These are phyloP conservation scores for Ophiosphaerella korrae DNA, from an alignment of 2,329 filamentous ascomycete species.

Conservation along the genomic window DNA sequence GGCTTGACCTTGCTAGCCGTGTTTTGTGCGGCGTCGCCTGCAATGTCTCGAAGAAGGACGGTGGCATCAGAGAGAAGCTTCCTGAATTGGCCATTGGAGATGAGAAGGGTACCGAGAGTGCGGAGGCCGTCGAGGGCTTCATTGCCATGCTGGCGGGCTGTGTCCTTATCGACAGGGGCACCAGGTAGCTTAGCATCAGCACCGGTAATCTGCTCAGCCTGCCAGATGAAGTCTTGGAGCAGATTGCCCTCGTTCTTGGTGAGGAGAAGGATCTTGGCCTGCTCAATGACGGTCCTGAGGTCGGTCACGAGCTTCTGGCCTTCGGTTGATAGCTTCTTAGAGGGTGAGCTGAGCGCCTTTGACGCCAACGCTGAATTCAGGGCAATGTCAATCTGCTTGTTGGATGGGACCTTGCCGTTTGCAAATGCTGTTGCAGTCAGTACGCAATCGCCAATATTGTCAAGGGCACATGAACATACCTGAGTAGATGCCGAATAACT, in stretches of 20 bases:
- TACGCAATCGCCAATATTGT: too few relatives aligned
- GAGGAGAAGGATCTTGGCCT: conserved; percentile 83
- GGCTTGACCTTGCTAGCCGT: conserved; percentile 78
- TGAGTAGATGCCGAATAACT: conserved; percentile 86
- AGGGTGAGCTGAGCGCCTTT: conserved; percentile 70
- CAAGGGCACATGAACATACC: conserved; percentile 50
- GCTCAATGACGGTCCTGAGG: conserved; percentile 76
- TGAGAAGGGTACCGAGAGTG: conserved; percentile 84
- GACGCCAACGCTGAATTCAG: conserved; percentile 85
- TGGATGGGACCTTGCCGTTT: conserved; percentile 89
- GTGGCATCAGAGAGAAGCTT: conserved; percentile 83
- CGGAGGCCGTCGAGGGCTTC: conserved; percentile 83
- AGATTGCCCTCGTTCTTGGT: conserved; percentile 96
- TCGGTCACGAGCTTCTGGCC: conserved; percentile 80
- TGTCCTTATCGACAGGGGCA: conserved; percentile 74
- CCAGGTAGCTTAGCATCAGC: conserved; percentile 66
- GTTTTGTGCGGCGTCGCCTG: conserved; percentile 83
- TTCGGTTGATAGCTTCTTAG: conserved; percentile 78
- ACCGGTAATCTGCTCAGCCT: conserved; percentile 76
- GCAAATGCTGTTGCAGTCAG: conserved; percentile 67
- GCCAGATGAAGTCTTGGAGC: conserved; percentile 96
- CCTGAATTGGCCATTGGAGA: conserved; percentile 95
- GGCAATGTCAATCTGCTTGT: conserved; percentile 94
- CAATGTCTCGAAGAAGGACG: conserved; percentile 85
- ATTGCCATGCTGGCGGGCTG: conserved; percentile 80